Base-by-base conservation (phyloP, 1,284 basidiomycete genomes). In the Abortiporus biennis region DNA sequence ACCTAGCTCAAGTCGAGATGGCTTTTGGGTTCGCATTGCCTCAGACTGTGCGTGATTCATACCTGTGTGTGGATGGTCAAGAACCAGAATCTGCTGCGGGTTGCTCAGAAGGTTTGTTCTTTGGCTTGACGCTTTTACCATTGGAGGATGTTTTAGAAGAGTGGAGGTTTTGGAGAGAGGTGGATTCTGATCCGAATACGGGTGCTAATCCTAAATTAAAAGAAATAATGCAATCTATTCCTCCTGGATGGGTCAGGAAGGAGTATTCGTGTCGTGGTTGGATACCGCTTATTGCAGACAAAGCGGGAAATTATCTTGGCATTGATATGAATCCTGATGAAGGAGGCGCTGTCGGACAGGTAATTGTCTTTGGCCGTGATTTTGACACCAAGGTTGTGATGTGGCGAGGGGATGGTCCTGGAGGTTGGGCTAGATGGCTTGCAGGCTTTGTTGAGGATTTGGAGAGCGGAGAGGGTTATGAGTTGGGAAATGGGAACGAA, bases 331-430 rank as follows among this genome's bases (percentile, higher is more conserved):
- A 85, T 62, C 95, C 95, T 3, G 89, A 68, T 16, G 78, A 83
- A 48, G 63, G 66, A 31, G 95, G 93, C 36, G 63, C 78, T 2
- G 71, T 79, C 38, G 96, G 95, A 3, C 95, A 99, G 62, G 93
- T 97, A 39, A 98, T 99, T 49, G 83, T 98, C 37, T 99, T 98
- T 63, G 95, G 95, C 11, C 78, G 95, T 40, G 95, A 99, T 60
- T 97, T 99, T 64, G 95, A 99, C 63, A 90, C 92, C 19, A 99
- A 99, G 63, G 90, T 97, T 31, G 95, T 98, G 24, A 71, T 98
- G 39, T 94, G 86, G 80, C 74, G 77, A 44, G 93, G 92, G 4
- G 93, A 98, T 49, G 93, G 94, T 13, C 72, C 78, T 27, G 83
- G 79, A 9, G 95, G 95, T 3, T 99, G 96, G 95, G 95, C 89